Evolutionary conservation across 2,329 filamentous ascomycete genomes (phyloP).

Genomic region (Hortaea werneckii): DNA sequence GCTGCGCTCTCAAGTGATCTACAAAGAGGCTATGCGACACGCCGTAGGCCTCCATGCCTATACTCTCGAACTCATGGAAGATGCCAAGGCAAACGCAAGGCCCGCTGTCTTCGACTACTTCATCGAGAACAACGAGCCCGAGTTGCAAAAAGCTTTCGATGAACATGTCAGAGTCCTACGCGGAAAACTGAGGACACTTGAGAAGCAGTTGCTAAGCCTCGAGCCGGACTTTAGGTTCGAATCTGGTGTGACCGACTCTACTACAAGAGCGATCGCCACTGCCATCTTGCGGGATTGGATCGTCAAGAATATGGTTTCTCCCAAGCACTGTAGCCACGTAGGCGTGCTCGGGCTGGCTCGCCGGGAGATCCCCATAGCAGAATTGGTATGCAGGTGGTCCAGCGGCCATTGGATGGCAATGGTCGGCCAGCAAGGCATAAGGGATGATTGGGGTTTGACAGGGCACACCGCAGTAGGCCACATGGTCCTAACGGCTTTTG

Average conservation of each 20-base stretch:
- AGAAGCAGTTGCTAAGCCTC: background rate
- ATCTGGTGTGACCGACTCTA: background rate
- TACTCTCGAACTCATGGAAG: background rate
- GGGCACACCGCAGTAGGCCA: background rate
- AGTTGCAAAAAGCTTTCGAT: background rate
- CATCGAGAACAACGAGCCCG: background rate
- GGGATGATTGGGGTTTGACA: background rate
- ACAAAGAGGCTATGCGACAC: slow-evolving; percentile 1
- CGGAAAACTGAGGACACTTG: background rate
- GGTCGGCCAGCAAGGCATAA: background rate
- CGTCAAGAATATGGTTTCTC: background rate
- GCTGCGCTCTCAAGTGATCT: background rate
- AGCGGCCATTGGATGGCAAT: background rate
- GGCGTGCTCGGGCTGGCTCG: background rate
- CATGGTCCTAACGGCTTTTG: background rate
- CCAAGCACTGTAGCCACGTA: background rate
- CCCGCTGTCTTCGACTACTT: background rate
- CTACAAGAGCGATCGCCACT: background rate
- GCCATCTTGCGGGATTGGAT: background rate
- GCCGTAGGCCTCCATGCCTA: background rate
- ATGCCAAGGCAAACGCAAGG: background rate
- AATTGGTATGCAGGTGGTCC: background rate
- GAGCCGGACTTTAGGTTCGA: background rate
- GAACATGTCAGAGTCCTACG: background rate
- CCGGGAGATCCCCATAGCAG: background rate